Conservation (phyloP, 257 asterid species). For the Solanum chilense region DNA sequence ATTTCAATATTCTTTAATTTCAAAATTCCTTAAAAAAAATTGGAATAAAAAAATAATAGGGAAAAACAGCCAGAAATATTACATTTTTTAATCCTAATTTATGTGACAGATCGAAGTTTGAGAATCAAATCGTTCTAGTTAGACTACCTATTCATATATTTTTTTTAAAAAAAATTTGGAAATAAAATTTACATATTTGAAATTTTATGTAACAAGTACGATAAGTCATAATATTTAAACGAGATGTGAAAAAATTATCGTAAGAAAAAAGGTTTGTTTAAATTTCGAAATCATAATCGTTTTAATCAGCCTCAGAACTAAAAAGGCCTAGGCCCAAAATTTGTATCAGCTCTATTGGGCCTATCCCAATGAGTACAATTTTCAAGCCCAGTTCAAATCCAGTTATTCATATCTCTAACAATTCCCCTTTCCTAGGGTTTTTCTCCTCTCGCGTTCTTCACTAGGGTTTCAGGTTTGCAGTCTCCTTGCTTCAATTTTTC, state of each 20-base stretch:
- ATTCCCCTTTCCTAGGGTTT: neutral
- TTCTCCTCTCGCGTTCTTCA: neutral
- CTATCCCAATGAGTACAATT: neutral
- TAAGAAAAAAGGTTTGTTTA: no score
- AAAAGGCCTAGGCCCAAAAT: neutral
- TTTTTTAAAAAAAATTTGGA: no score
- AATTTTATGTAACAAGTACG: no score
- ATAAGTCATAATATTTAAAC: no score
- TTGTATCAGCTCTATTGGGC: neutral
- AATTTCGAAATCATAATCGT: neutral
- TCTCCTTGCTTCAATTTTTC: neutral
- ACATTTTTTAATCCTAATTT: fast-evolving
- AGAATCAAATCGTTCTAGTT: no score
- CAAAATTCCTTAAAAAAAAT: neutral
- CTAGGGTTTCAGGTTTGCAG: neutral
- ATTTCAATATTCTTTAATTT: neutral
- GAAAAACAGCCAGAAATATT: no score
- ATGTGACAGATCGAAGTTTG: no score
- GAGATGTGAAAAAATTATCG: no score
- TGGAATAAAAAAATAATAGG: no score
- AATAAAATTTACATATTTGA: neutral
- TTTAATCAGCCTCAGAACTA: neutral
- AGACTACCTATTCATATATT: neutral
- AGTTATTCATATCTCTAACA: neutral
- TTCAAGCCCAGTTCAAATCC: neutral